Base-by-base conservation (phyloP, 2,329 filamentous ascomycete species). In the Pseudocercospora fuligena region DNA sequence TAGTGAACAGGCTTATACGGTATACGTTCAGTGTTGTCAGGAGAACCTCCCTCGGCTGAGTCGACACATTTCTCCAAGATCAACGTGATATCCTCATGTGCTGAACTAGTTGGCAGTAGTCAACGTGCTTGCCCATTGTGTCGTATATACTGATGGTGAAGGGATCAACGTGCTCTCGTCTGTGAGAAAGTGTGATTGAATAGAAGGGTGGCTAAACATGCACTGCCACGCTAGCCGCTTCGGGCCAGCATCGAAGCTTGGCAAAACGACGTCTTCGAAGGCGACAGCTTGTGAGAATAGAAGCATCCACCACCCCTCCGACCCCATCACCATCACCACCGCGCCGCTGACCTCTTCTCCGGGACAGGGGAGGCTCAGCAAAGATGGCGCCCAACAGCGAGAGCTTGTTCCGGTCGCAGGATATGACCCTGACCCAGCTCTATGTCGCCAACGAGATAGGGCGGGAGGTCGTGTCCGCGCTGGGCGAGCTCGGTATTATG, bases 351-450 rank as follows among this genome's bases (percentile, higher is more conserved):
- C 68, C 70, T 66, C 68, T 65, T 63, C 43, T 27, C 60, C 40
- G n/a, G 60, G 54, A 29, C 46, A 56, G 61, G 66, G 67, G 65
- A 68, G 65, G 68, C 63, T 31, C 46, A 51, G 63, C 49, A 66
- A 73, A 67, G 64, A 90, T 90, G 88, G 87, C 84, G 81, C 82
- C 85, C 64, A 76, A 80, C 61, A 84, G 92, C 84, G 93, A 98
- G 84, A 97, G 94, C 82, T 92, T 97, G 85, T 98, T 99, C 90
- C 94, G 96, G 88, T 99, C 95, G 80, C 92, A 93, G 92, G 92
- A 97, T 82, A 99, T 99, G 95, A 97, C 93, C 87, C 91, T 99
- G 90, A 97, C 97, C 78, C 95, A 99, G 89, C 91, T 99, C 78
- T 99, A 98, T 83, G 96, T 99, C 77, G 93, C 95, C 78, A 98